Evolutionary conservation across 129 eudicot species (phyloP), one percentile per base, ranked within the genome.

Genomic region (Kitagawia praeruptora): DNA sequence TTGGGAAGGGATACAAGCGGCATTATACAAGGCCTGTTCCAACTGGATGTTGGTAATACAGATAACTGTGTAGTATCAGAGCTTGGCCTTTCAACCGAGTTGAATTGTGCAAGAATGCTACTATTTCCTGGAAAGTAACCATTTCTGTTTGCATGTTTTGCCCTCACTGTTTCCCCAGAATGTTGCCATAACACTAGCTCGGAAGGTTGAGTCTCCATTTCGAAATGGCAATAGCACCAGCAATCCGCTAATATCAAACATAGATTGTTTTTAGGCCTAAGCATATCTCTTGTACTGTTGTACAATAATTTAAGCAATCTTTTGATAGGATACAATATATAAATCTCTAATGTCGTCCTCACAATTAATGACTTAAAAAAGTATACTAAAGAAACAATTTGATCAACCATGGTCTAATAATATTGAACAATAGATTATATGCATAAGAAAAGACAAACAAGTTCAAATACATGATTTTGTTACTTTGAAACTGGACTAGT

Each of bases 1-100:
- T 80, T 87, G 25, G 89, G 89, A 85, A 85, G 34, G 14, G 95
- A 84, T 70, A 92, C 56, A 73, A 89, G 81, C 4, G 91, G 88
- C 86, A 92, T 82, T 77, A 87, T 84, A 47, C 70, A 89, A 47
- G 91, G 89, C 77, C 86, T 84, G 18, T 76, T 75, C 41, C 73
- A 80, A 74, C 31, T 54, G 37, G 53, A 74, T 41, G 64, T 78
- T 5, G 72, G 75, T 42, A 46, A n/a, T 44, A 54, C 41, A 71
- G 83, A 64, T 66, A 86, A 6, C 56, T 80, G 79, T 46, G 49
- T 38, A 74, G 84, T 46, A 80, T 90, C 84, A 54, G 27, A 74
- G 56, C 21, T 70, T n/a, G 13, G 82, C 74, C 73, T 80, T 75
- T 87, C 84, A 28, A 75, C 75, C 21, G 27, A 40, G 34, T 69